phyloP scores from a whole-genome alignment of 331 rosid species.

The Quercus tomentella region DNA sequence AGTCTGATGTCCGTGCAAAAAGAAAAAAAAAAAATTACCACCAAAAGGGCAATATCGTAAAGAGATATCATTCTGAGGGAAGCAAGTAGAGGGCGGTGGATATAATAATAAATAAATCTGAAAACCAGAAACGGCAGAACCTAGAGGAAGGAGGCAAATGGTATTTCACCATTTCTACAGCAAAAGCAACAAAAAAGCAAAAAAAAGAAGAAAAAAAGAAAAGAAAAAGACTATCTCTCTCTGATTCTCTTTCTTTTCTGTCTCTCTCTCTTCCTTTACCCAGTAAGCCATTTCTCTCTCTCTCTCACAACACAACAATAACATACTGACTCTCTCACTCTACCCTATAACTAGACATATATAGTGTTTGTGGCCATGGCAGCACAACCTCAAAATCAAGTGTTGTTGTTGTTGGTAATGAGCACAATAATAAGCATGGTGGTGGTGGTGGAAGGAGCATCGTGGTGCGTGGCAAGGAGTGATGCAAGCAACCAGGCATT shows the following conservation, averaged over 20 bases:
- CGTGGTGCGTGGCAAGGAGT: constrained; percentile 81
- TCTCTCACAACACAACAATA: no score
- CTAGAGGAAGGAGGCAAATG: no score
- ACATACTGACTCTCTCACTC: not conserved
- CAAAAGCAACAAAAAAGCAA: not conserved
- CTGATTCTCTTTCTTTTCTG: not conserved
- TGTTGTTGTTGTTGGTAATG: not conserved
- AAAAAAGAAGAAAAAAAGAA: not conserved
- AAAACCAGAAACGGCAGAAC: no score
- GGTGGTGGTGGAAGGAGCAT: constrained; percentile 19
- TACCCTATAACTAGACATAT: constrained; percentile 19
- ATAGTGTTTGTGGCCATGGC: constrained; percentile 41
- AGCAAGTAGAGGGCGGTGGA: no score
- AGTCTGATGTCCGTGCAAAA: no score
- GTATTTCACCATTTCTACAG: not conserved
- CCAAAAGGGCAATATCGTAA: no score
- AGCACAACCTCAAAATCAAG: constrained; percentile 4
- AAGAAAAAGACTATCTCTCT: not conserved
- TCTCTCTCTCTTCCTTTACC: constrained; percentile 57
- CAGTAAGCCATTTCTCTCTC: constrained; percentile 23
- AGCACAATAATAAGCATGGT: not conserved
- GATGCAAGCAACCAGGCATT: constrained; percentile 49
- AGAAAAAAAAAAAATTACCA: no score
- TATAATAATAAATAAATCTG: no score
- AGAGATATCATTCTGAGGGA: no score